Percentiles rank a stretch among this genome's conserved stretches.
Conservation (phyloP, 352 stramenopile genomes). For the Globisporangium cylindrosporum region DNA sequence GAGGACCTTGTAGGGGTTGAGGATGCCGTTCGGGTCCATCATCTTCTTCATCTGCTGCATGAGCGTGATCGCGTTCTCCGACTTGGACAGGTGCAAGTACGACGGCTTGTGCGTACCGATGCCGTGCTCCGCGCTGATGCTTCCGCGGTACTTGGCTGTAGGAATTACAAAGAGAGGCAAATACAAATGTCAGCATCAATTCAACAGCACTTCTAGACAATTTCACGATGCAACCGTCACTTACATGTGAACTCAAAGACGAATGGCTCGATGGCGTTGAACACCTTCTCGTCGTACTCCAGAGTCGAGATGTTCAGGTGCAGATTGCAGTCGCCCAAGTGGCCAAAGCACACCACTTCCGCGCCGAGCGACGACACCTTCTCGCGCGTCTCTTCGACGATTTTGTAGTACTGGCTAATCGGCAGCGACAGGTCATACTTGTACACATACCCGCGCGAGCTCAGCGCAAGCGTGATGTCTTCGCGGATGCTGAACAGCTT, state of each 20-base stretch:
- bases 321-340: conserved; percentile 96
- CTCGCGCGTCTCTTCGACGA: conserved; percentile 79
- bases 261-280: conserved; percentile 64
- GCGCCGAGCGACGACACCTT: conserved; percentile 42
- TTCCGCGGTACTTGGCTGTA: conserved; percentile 80
- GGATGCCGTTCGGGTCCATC: conserved; percentile 95
- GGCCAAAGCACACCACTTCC: conserved; percentile 88
- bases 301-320: conserved; percentile 94
- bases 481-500: conserved; percentile 96
- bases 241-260: conserved; percentile 83
- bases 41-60: conserved; percentile 93
- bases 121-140: conserved; percentile 97
- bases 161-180: neutral
- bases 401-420: conserved; percentile 89
- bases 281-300: conserved; percentile 62
- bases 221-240: conserved; percentile 2
- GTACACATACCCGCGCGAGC: conserved; percentile 89
- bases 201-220: neutral
- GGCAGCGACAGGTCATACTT: conserved; percentile 98
- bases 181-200: neutral
- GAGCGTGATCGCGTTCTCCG: conserved; percentile 68
- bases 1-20: conserved; percentile 97
- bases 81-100: conserved; percentile 87
- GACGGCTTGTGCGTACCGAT: conserved; percentile 94
- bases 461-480: conserved; percentile 89